These are phyloP conservation scores for Diaporthe vexans DNA, from an alignment of 2,329 filamentous ascomycete genomes.

Conservation along the genomic window DNA sequence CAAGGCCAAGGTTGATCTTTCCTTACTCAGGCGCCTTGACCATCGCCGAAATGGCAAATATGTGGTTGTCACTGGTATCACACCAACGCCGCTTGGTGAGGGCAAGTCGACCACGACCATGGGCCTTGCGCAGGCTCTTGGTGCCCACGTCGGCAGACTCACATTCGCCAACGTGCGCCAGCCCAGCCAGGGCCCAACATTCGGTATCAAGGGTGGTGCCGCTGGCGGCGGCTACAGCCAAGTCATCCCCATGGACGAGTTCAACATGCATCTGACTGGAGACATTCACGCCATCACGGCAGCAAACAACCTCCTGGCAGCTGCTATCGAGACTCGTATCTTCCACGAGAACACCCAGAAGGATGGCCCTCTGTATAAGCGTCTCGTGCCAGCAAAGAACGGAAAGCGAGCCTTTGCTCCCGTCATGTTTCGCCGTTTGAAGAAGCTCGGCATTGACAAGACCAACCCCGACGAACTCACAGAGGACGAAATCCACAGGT, in stretches of 20 bases:
- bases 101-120: conserved; percentile 99
- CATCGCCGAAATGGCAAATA: conserved; percentile 93
- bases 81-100: conserved; percentile 94
- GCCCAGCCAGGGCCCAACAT: conserved; percentile 96
- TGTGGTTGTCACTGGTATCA: conserved; percentile 94
- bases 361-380: conserved; percentile 87
- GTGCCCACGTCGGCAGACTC: conserved; percentile 87
- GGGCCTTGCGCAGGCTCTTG: conserved; percentile 92
- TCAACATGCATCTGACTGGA: conserved; percentile 97
- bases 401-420: conserved; percentile 89
- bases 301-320: conserved; percentile 96
- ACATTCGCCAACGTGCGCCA: conserved; percentile 98
- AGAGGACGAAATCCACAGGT: conserved; percentile 86
- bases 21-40: conserved; percentile 83
- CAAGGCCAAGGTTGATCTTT: conserved; percentile 95
- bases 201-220: conserved; percentile 98
- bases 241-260: conserved; percentile 99
- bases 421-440: conserved; percentile 91
- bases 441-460: conserved; percentile 97
- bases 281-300: conserved; percentile 98
- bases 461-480: conserved; percentile 93
- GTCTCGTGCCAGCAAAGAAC: conserved; percentile 90
- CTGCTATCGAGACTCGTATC: conserved; percentile 97
- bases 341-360: conserved; percentile 98
- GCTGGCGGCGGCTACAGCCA: conserved; percentile 98